These are phyloP conservation scores for Corynespora cassiicola DNA, from an alignment of 2,329 filamentous ascomycete genomes.

Conservation along the genomic window DNA sequence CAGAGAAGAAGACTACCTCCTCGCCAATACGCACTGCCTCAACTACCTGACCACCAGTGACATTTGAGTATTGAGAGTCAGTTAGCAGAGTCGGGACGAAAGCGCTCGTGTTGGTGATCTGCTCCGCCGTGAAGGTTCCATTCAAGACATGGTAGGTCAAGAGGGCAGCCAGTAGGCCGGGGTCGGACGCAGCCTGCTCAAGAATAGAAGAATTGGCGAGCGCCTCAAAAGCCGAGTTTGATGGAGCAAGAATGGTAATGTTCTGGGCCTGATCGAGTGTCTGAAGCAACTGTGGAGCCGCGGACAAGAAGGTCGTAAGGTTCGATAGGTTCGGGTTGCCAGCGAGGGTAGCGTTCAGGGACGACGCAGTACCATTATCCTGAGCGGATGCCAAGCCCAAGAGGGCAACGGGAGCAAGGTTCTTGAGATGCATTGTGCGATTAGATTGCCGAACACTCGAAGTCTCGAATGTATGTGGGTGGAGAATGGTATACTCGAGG, in stretches of 20 bases:
- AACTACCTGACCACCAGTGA: conserved; percentile 67
- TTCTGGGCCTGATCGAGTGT: conserved; percentile 52
- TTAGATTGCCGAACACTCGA: conserved; percentile 1
- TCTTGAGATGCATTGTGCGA: conserved; percentile 48
- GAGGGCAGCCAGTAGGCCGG: conserved; percentile 51
- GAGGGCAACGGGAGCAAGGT: conserved; percentile 43
- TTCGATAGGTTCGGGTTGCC: conserved; percentile 36
- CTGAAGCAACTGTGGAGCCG: conserved; percentile 44
- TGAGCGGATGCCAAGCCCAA: conserved; percentile 41
- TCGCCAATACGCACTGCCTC: conserved; percentile 51
- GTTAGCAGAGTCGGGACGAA: conserved; percentile 60
- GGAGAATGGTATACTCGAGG: conserved; percentile 7
- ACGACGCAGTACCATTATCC: conserved; percentile 18
- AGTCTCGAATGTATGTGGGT: conserved; percentile 1
- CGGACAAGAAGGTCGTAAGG: conserved; percentile 43
- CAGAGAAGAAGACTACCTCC: conserved; percentile 60
- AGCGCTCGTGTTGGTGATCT: conserved; percentile 47
- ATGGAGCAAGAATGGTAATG: conserved; percentile 65
- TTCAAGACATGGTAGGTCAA: conserved; percentile 66
- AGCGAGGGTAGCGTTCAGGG: conserved; percentile 35
- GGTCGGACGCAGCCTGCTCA: conserved; percentile 30
- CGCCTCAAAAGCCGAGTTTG: conserved; percentile 56
- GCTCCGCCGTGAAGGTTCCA: conserved; percentile 52
- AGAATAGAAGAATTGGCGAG: conserved; percentile 47
- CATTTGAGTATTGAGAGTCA: conserved; percentile 61